A percentile compares a stretch with the other conserved stretches of the same genome.
These are phyloP conservation scores for Alternaria longipes DNA, from an alignment of 2,329 filamentous ascomycete species.

Conservation along the genomic window DNA sequence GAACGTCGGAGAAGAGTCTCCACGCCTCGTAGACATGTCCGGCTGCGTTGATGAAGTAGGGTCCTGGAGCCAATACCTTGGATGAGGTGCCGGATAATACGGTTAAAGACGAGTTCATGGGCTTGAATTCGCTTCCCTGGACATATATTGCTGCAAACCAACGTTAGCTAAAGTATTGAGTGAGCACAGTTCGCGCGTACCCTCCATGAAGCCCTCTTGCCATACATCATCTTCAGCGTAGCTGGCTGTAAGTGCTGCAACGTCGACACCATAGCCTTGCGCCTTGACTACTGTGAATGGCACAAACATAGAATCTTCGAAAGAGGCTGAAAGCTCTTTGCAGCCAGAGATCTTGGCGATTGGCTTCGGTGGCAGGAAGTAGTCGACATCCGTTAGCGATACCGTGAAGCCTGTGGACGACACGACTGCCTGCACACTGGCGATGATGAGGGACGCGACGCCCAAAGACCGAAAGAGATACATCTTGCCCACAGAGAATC, in stretches of 20 bases:
- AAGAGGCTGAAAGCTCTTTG: constrained; percentile 27
- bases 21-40: constrained; percentile 61
- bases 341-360: constrained; percentile 44
- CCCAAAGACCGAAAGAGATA: constrained; percentile 10
- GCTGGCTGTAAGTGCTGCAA: constrained; percentile 27
- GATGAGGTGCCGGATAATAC: constrained; percentile 28
- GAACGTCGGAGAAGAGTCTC: constrained; percentile 60
- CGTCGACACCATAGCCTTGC: constrained; percentile 10
- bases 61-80: constrained; percentile 53
- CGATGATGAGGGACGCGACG: constrained; percentile 13
- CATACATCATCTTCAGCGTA: constrained; percentile 56
- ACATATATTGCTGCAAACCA: constrained; percentile 42
- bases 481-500: constrained; percentile 15
- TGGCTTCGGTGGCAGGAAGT: constrained; percentile 53
- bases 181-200: constrained; percentile 17
- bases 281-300: constrained; percentile 53
- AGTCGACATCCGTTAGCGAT: constrained; percentile 50
- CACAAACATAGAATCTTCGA: constrained; percentile 39
- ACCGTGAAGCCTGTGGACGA: constrained; percentile 54
- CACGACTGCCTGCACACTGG: constrained; percentile 28
- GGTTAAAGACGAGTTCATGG: constrained; percentile 35
- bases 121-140: constrained; percentile 22
- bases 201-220: constrained; percentile 51
- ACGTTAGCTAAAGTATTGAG: constrained; percentile 22
- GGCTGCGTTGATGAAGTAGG: constrained; percentile 60